Evolutionary conservation across 2,329 filamentous ascomycete species (phyloP), one percentile per base, ranked within the genome.

Genomic region (Trichoderma sp.): DNA sequence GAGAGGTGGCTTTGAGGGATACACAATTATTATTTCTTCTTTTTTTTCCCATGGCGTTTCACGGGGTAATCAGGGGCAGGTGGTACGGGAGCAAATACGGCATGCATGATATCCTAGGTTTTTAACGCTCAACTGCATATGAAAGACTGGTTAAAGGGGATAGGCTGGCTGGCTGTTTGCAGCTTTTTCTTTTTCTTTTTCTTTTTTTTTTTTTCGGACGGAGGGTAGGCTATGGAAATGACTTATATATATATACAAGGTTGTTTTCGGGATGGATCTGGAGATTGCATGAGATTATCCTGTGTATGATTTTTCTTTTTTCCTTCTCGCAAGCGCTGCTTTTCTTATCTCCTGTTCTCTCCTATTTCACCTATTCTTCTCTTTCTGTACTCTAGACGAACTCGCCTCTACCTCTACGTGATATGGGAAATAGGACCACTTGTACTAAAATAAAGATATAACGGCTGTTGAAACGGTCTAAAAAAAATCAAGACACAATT

Each of bases 31-130:
- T 34, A 26, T 9, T 56, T 39, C 3, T 53, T 32, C 24, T 43
- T 39, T 4, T 26, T 39, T 43, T 24, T 36, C 66, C 53, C 15
- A 62, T 28, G 72, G 72, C 72, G 72, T 73, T 73, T 71, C 24
- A 30, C 26, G 39, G n/a, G 68, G 66, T 69, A 32, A 53, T 70
- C 60, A 64, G 47, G 68, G 60, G 24, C 60, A 24, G 39, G 53
- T 32, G 65, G 47, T 43, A 70, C 12, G 56, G 57, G 57, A 47
- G 28, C 39, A 6, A 72, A 70, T 68, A 72, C 28, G 71, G 62
- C 57, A 51, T 70, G 36, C 47, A 72, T 70, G 71, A 71, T 72
- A 72, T 72, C 71, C 71, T 32, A 71, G 24, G 63, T 47, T 70
- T 70, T 56, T 53, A 9, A 64, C 70, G 57, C 70, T 60, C 24